These are phyloP conservation scores for Phalaenopsis aphrodite DNA, from an alignment of 106 monocot genomes.

Conservation along the genomic window DNA sequence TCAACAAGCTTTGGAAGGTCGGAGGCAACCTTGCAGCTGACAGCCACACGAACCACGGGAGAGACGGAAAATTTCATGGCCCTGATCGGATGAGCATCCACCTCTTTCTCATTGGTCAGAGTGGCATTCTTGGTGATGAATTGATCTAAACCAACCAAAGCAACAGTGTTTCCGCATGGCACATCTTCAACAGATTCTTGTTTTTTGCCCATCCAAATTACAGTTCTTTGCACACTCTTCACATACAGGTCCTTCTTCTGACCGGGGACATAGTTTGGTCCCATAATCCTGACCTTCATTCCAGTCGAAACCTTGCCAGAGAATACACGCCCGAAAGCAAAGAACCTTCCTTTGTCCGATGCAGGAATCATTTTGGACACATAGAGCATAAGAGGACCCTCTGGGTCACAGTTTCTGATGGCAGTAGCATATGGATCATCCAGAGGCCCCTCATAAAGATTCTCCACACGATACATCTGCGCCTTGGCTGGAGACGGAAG, in stretches of 20 bases:
- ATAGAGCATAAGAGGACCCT: constrained; percentile 28
- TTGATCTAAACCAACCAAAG: constrained; percentile 24
- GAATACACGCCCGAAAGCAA: constrained; percentile 26
- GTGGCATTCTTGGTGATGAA: constrained; percentile 30
- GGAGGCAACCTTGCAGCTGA: constrained; percentile 23
- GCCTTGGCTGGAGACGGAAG: constrained; percentile 23
- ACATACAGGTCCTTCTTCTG: constrained; percentile 26
- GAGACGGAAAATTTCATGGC: constrained; percentile 28
- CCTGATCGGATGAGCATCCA: constrained; percentile 20
- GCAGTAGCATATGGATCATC: constrained; percentile 22
- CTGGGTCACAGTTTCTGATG: constrained; percentile 24
- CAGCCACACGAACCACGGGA: constrained; percentile 25
- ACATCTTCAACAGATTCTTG: constrained; percentile 26
- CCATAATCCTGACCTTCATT: constrained; percentile 19
- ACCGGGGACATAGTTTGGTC: constrained; percentile 18
- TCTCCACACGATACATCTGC: constrained; percentile 23
- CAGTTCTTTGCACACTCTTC: constrained; percentile 22
- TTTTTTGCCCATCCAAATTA: constrained; percentile 29
- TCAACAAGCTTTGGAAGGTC: constrained; percentile 25
- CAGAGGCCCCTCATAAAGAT: constrained; percentile 20
- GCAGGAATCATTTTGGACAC: constrained; percentile 28
- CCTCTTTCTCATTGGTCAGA: constrained; percentile 22
- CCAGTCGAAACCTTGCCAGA: constrained; percentile 19
- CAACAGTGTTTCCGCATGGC: constrained; percentile 22
- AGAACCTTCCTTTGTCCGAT: constrained; percentile 29